These are phyloP conservation scores for Penicillium sp. DNA, from an alignment of 2,329 filamentous ascomycete species.

Conservation along the genomic window DNA sequence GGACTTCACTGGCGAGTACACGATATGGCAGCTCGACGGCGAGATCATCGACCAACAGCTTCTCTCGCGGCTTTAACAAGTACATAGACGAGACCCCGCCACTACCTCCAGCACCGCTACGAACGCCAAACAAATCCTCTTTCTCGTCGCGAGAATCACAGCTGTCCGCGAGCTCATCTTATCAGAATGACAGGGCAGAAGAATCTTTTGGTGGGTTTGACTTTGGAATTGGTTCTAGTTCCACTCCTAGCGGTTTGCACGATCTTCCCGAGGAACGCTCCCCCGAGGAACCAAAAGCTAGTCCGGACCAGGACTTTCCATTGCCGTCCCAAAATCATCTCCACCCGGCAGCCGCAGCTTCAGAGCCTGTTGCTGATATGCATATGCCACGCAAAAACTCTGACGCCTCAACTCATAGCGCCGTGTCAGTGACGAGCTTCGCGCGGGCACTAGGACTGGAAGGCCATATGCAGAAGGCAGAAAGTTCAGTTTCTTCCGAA, in stretches of 20 bases:
- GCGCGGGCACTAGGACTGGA: conserved; percentile 48
- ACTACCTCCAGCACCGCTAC: conserved; percentile 33
- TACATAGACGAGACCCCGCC: conserved; percentile 40
- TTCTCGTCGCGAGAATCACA: conserved; percentile 29
- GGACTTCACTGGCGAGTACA: conserved; percentile 45
- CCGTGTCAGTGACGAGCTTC: conserved; percentile 44
- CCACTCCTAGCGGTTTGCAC: conserved; percentile 20
- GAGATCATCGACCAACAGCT: conserved; percentile 39
- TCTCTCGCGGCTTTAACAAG: conserved; percentile 33
- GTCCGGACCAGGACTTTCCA: conserved; percentile 27
- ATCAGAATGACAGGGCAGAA: conserved; percentile 25
- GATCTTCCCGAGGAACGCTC: conserved; percentile 26
- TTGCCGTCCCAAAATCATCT: conserved; percentile 20
- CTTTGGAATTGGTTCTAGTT: conserved; percentile 28
- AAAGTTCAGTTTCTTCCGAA: conserved; percentile 68
- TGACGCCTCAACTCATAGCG: conserved; percentile 36
- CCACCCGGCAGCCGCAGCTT: conserved; percentile 25
- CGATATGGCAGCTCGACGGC: conserved; percentile 42
- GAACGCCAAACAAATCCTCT: conserved; percentile 22
- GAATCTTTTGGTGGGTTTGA: conserved; percentile 36
- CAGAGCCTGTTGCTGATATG: conserved; percentile 15
- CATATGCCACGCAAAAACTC: conserved; percentile 29
- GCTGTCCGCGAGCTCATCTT: conserved; percentile 27
- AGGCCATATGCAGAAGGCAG: conserved; percentile 68
- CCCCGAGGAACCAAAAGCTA: conserved; percentile 14